A percentile compares a stretch with the other conserved stretches of the same genome.
Evolutionary conservation across 2,329 filamentous ascomycete genomes (phyloP).

Genomic region (Hypoxylon sp.): DNA sequence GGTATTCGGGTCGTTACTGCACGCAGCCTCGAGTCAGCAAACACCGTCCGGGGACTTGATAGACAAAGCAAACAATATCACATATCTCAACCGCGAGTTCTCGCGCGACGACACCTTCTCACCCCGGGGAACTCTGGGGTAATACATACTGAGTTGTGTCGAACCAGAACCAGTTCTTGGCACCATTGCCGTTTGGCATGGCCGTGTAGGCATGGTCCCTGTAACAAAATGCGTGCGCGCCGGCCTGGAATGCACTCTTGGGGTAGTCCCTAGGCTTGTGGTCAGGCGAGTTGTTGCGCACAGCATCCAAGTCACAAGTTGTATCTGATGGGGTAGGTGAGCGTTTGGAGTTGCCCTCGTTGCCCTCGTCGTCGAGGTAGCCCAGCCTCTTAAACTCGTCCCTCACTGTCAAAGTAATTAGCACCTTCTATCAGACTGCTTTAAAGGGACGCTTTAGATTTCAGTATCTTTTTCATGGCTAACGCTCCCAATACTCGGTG

Average conservation of each 20-base stretch:
- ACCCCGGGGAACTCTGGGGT: too few relatives aligned
- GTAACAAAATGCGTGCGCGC: background rate
- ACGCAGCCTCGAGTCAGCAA: background rate
- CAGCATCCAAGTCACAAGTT: background rate
- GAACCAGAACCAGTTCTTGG: background rate
- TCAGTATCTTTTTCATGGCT: too few relatives aligned
- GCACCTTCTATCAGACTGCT: too few relatives aligned
- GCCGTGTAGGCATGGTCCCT: background rate
- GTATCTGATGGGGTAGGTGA: background rate
- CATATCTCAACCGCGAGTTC: too few relatives aligned
- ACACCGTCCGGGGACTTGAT: too few relatives aligned
- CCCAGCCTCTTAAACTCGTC: too few relatives aligned
- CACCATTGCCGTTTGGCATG: background rate
- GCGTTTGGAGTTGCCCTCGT: too few relatives aligned
- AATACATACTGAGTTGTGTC: background rate
- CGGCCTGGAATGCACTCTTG: background rate
- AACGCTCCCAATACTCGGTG: too few relatives aligned
- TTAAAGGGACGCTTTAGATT: too few relatives aligned
- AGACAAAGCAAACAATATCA: background rate
- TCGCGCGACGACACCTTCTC: too few relatives aligned
- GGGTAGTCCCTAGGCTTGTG: background rate
- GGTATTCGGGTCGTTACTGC: background rate
- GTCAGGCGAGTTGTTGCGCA: background rate
- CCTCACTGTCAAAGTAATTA: too few relatives aligned
- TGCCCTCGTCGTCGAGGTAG: too few relatives aligned